Conservation (phyloP, 257 asterid genomes). For the Asclepias syriaca region DNA sequence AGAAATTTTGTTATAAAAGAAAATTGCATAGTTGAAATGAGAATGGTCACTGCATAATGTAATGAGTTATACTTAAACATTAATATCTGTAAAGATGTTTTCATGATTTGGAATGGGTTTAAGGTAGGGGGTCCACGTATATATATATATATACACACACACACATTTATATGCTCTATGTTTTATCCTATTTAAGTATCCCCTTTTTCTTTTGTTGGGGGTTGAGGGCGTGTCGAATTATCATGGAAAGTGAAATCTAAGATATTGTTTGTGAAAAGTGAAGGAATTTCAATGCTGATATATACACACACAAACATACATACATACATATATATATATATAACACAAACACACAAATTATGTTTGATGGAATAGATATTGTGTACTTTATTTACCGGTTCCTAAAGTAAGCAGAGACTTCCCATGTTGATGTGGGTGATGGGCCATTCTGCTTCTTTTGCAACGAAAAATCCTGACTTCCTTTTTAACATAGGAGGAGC, state of each 20-base stretch:
- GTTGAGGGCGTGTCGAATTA: background rate
- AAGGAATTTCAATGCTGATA: background rate
- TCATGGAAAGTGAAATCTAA: background rate
- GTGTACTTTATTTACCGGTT: conserved; percentile 6
- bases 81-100: conserved; percentile 7
- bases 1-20: no score
- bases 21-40: no score
- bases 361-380: conserved; percentile 21
- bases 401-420: background rate
- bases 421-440: conserved; percentile 1
- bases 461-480: background rate
- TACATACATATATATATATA: background rate
- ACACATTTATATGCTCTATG: background rate
- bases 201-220: conserved; percentile 7
- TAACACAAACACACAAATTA: background rate
- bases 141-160: no score
- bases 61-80: conserved; percentile 22
- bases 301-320: background rate
- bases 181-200: conserved; percentile 11
- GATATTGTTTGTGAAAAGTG: background rate
- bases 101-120: conserved; percentile 6
- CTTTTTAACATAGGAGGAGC: background rate
- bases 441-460: background rate
- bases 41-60: conserved; percentile 23
- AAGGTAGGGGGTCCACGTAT: conserved; percentile 6